Evolutionary conservation across 495 filamentous ascomycete genomes (phyloP), one percentile per base, ranked within the genome.

Genomic region (Aspergillus diversus): DNA sequence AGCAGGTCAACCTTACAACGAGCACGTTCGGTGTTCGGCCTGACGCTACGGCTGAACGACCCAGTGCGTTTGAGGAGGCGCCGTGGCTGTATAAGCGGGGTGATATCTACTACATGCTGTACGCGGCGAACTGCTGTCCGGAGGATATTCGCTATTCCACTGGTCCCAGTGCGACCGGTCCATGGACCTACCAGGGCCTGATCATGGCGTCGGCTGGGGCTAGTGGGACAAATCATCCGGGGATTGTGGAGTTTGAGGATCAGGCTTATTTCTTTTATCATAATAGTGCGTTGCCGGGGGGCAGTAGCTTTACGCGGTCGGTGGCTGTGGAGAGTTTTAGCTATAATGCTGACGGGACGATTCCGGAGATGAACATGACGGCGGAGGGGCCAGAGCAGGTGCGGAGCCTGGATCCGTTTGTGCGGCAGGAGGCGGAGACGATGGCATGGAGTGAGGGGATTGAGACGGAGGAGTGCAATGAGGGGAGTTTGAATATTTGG

Each of bases 81-180:
- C 72, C 73, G 9, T 75, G 73, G 72, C 47, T 73, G 1, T 64
- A 73, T 49, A 73, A 74, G 62, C 73, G 72, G 42, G 69, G 69
- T 54, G 63, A 57, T 32, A 62, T 65, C n/a, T 75, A 68, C 57
- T 75, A 75, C 48, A 66, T 71, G 42, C 55, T 66, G 54, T 75
- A 69, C 54, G 65, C 72, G 9, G 69, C 64, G 31, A 66, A 68
- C 49, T 68, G 72, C 59, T 69, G 66, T 47, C 57, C 71, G 42
- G 72, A 74, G 57, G 64, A 73, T 48, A 74, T 75, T 63, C 63
- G 59, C 33, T 74, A 74, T 61, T 56, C 70, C 12, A 75, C 67
- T 2, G 64, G 65, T 53, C 46, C 70, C 3, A 60, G 55, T 43
- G 39, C 68, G 7, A 72, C 67, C 17, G 73, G 73, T 27, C 73